Evolutionary conservation across 331 rosid genomes (phyloP), one percentile per base, ranked within the genome.

Genomic region (Rosa hybrid): DNA sequence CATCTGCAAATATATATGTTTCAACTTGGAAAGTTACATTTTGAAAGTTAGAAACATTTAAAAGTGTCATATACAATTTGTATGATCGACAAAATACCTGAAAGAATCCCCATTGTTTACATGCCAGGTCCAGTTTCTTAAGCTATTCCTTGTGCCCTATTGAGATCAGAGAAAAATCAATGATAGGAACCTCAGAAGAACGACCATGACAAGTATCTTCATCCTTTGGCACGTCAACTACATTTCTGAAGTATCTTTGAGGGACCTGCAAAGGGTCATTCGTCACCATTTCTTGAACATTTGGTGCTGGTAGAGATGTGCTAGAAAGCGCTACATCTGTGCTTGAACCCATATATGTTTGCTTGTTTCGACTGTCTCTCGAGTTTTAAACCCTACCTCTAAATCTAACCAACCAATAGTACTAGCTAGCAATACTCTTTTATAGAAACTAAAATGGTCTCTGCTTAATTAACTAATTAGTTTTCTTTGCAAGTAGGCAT

Each of bases 71-170:
- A 73, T 64, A 78, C 74, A 79, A 59, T 80, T 57, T 45, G 23
- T 62, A 62, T 62, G 39, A 62, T 12, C 12, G 13, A 65, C 27
- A 8, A 48, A 20, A 6, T 64, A 80, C 81, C 81, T 82, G 81
- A 42, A 82, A 82, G 63, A 62, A 63, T 18, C 78, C 78, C 85
- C 85, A 82, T n/a, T 77, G 74, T 63, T 63, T 18, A 73, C 81
- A 82, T 77, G 85, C 81, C 75, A 30, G 56, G 41, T 71, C 81
- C 3, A 82, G 78, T 71, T 77, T 77, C 20, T 49, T 4, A 25
- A 82, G 50, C 81, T 63, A 78, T 6, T 77, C 85, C 38, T 71
- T n/a, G 74, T 72, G 11, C 20, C 78, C 82, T 71, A 12, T 21
- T 42, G 78, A 63, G 82, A 77, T 78, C 68, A 71, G 41, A 4